Conservation (phyloP, 2,329 filamentous ascomycete species). For the Aspergillus sp. region DNA sequence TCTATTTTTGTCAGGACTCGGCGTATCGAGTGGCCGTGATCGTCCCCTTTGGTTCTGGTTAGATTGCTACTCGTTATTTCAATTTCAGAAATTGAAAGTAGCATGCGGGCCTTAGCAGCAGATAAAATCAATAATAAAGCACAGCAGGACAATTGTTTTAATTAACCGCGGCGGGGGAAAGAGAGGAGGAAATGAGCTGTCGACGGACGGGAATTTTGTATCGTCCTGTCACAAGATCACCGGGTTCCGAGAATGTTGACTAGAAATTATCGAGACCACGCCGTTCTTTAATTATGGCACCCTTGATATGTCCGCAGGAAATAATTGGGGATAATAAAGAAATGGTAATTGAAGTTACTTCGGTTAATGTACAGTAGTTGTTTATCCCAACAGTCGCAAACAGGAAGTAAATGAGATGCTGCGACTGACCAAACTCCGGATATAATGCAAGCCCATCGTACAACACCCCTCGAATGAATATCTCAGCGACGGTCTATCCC, state of each 20-base stretch:
- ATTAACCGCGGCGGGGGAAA: not conserved
- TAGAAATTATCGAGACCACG: not conserved
- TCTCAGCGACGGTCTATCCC: slow-evolving; percentile 5
- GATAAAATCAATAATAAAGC: not conserved
- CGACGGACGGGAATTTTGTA: not conserved
- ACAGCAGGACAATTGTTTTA: not conserved
- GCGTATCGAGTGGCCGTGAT: not conserved
- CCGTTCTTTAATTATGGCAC: not conserved
- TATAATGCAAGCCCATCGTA: slow-evolving; percentile 34
- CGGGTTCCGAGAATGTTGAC: not conserved
- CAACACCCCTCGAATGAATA: slow-evolving; percentile 16
- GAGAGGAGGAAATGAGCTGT: not conserved
- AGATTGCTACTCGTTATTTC: not conserved
- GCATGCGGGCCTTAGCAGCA: not conserved
- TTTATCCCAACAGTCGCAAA: slow-evolving; percentile 33
- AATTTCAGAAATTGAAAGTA: not conserved
- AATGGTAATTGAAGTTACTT: slow-evolving; percentile 25
- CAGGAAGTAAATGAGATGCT: slow-evolving; percentile 29
- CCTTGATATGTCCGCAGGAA: not conserved
- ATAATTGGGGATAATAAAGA: slow-evolving; percentile 10
- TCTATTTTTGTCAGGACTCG: not conserved
- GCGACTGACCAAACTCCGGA: slow-evolving; percentile 40
- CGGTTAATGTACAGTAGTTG: slow-evolving; percentile 38
- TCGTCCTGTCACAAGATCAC: not conserved
- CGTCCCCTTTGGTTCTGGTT: not conserved